A percentile compares a stretch with the other conserved stretches of the same genome.
Evolutionary conservation across 192 early-diverging fungal species (phyloP).

Genomic region (Coemansia sp.): DNA sequence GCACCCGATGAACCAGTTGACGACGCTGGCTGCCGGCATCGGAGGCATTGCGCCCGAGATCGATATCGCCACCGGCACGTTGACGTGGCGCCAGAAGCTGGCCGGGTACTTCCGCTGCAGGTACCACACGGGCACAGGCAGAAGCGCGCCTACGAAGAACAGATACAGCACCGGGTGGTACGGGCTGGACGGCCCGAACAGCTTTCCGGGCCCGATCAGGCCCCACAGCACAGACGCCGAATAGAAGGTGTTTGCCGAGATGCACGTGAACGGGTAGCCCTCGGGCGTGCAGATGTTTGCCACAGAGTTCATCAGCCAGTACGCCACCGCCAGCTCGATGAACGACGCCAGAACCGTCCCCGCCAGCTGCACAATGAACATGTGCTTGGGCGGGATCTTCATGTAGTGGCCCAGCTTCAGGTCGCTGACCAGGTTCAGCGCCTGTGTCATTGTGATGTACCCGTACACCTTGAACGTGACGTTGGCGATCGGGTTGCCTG

Average conservation of each 20-base stretch:
- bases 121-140: constrained; percentile 75
- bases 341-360: constrained; percentile 73
- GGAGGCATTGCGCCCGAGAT: constrained; percentile 67
- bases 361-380: constrained; percentile 77
- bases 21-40: constrained; percentile 64
- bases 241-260: constrained; percentile 62
- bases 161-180: constrained; percentile 58
- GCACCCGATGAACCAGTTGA: constrained; percentile 69
- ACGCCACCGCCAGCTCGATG: constrained; percentile 69
- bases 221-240: constrained; percentile 82
- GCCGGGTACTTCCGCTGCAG: constrained; percentile 64
- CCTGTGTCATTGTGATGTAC: constrained; percentile 80
- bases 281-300: constrained; percentile 62
- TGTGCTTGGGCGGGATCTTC: constrained; percentile 81
- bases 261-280: constrained; percentile 70
- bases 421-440: constrained; percentile 68
- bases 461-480: constrained; percentile 88
- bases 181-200: constrained; percentile 63
- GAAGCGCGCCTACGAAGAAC: constrained; percentile 65
- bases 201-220: constrained; percentile 69
- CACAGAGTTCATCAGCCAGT: constrained; percentile 67
- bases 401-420: constrained; percentile 80
- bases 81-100: constrained; percentile 64
- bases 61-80: constrained; percentile 70
- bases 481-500: constrained; percentile 81